phyloP scores from a whole-genome alignment of 2,329 filamentous ascomycete genomes.

The Mariannaea sp. region DNA sequence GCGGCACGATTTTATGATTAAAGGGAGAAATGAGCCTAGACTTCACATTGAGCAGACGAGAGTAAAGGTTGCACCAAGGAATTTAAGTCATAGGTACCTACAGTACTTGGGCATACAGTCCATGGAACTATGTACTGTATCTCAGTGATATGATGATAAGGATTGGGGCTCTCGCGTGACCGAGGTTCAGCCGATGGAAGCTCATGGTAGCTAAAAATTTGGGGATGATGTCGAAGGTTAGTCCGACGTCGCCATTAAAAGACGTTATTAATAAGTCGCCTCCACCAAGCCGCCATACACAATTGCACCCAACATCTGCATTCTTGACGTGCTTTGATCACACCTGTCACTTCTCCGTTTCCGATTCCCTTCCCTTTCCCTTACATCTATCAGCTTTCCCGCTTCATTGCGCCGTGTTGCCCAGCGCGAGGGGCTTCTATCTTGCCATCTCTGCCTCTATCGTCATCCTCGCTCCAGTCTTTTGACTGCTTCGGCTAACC shows the following conservation, averaged over 20 bases:
- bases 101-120: too few relatives aligned
- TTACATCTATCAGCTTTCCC: conserved; percentile 13
- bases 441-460: conserved; percentile 19
- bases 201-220: conserved; percentile 39
- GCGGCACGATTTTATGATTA: too few relatives aligned
- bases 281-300: conserved; percentile 42
- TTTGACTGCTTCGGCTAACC: conserved; percentile 23
- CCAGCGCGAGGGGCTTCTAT: conserved; percentile 35
- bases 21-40: too few relatives aligned
- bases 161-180: conserved; percentile 22
- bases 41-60: too few relatives aligned
- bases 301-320: conserved; percentile 32
- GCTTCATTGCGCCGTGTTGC: conserved; percentile 29
- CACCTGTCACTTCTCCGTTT: neutral
- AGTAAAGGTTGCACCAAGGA: too few relatives aligned
- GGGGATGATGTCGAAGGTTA: conserved; percentile 38
- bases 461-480: conserved; percentile 24
- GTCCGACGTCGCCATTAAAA: conserved; percentile 38
- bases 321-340: conserved; percentile 21
- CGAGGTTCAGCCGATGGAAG: conserved; percentile 41
- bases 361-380: conserved; percentile 1
- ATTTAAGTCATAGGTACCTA: too few relatives aligned
- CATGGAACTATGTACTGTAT: too few relatives aligned
- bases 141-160: too few relatives aligned
- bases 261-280: conserved; percentile 42